Evolutionary conservation across 2,329 filamentous ascomycete species (phyloP), one percentile per base, ranked within the genome.

Genomic region (Fusarium pseudoanthophilum): DNA sequence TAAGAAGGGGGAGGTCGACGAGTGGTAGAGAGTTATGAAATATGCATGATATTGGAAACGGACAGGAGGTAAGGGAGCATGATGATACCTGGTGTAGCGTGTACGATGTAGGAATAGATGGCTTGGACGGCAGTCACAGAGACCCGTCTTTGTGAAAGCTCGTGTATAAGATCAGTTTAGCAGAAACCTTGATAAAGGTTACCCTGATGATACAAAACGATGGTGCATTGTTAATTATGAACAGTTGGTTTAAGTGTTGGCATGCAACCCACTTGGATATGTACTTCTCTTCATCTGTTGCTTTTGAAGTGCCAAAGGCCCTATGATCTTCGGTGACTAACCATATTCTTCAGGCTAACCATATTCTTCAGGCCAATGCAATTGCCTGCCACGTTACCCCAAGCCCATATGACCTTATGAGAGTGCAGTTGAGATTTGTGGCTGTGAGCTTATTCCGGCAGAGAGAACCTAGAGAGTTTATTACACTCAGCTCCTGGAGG

Each of bases 1-100:
- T 10, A 82, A 80, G 77, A 80, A 77, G 55, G 82, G 84, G 40
- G 82, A 87, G 77, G 80, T 87, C 18, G 71, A 80, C n/a, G 79
- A 83, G 70, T 87, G 85, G 85, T 87, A 80, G 39, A 69, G 34
- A 48, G 26, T 21, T 15, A 37, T 26, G 24, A 15, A 45, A 55
- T 52, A 21, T 15, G 36, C n/a, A 48, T 45, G 13, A 20, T 21
- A 46, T 15, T 21, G 8, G 20, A 24, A 36, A 52, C 34, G 57
- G 37, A 39, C 60, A 24, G 15, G 46, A 37, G 32, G n/a, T 24
- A 46, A 30, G 24, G 21, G 40, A 46, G 34, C 32, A 26, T 32
- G 37, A 51, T 55, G 64, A 75, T 75, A 75, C 70, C 66, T 64
- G 58, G 53, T 60, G 57, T 66, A 56, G 52, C 45, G 59, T 75